Conservation (phyloP, 305 asterid genomes). For the Fraxinus velutina region DNA sequence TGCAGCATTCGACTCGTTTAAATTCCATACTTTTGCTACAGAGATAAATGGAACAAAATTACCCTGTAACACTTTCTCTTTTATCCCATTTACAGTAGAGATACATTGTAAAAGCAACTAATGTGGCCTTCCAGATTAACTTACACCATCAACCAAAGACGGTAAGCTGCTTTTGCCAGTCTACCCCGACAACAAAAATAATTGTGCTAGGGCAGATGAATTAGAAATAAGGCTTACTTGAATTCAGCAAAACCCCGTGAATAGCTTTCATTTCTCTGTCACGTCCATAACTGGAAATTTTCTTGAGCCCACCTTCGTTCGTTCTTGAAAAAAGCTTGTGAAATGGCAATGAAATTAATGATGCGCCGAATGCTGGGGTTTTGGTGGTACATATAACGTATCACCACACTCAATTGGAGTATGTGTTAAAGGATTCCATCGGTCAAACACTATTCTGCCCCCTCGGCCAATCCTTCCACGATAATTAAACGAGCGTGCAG, state of each 20-base stretch:
- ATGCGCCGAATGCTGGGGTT: slow-evolving; percentile 50
- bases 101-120: slow-evolving; percentile 1
- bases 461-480: slow-evolving; percentile 91
- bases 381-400: slow-evolving; percentile 52
- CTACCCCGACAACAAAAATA: slow-evolving; percentile 12
- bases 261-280: background rate
- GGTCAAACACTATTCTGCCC: slow-evolving; percentile 81
- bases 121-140: slow-evolving; percentile 4
- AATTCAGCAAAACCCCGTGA: background rate
- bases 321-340: background rate
- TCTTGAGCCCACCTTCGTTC: background rate
- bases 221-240: background rate
- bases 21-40: background rate
- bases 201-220: slow-evolving; percentile 14
- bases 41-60: background rate
- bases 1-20: background rate
- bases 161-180: background rate
- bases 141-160: slow-evolving; percentile 8
- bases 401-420: slow-evolving; percentile 60
- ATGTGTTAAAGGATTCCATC: slow-evolving; percentile 77
- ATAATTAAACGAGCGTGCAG: slow-evolving; percentile 38
- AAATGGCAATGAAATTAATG: slow-evolving; percentile 28
- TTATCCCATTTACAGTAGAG: background rate
- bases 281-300: background rate
- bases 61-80: background rate